Percentiles rank a stretch among this genome's conserved stretches.
These are phyloP conservation scores for Ascochyta koolunga DNA, from an alignment of 2,329 filamentous ascomycete genomes.

Conservation along the genomic window DNA sequence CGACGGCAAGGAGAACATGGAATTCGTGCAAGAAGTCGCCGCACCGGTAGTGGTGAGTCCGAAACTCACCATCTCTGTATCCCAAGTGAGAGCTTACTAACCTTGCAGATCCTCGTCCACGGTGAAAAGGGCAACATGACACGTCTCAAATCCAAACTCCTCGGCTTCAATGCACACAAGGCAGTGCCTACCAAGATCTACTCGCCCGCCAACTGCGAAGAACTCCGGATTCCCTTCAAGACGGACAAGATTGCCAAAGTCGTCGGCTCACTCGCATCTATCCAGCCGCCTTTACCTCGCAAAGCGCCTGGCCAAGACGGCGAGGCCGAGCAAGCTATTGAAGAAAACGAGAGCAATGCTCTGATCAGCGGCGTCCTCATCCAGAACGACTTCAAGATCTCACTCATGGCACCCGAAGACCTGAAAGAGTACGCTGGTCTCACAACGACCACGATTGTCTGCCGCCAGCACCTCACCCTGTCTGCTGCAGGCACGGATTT, in stretches of 20 bases:
- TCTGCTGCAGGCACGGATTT: conserved; percentile 88
- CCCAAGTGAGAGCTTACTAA: conserved; percentile 6
- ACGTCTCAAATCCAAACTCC: conserved; percentile 89
- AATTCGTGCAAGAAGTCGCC: conserved; percentile 93
- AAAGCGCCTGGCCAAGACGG: conserved; percentile 36
- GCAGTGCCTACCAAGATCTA: conserved; percentile 86
- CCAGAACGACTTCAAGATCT: conserved; percentile 97
- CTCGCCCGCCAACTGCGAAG: conserved; percentile 92
- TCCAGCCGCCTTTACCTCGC: conserved; percentile 67
- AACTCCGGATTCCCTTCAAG: conserved; percentile 92
- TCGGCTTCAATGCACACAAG: conserved; percentile 88
- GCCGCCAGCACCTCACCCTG: conserved; percentile 87
- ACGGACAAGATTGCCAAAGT: conserved; percentile 96
- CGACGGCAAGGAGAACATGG: conserved; percentile 91
- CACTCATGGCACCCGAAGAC: conserved; percentile 95
- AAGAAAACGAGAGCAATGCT: conserved; percentile 45
- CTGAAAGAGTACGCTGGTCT: conserved; percentile 95
- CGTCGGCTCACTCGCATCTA: conserved; percentile 87
- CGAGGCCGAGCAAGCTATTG: conserved; percentile 29
- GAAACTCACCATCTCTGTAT: not conserved
- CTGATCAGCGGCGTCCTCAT: conserved; percentile 90
- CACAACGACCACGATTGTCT: conserved; percentile 91
- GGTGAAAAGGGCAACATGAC: conserved; percentile 99
- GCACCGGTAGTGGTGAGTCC: conserved; percentile 87
- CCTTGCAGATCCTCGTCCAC: conserved; percentile 82